These are phyloP conservation scores for Aureobasidium mangrovei DNA, from an alignment of 2,329 filamentous ascomycete genomes.

Conservation along the genomic window DNA sequence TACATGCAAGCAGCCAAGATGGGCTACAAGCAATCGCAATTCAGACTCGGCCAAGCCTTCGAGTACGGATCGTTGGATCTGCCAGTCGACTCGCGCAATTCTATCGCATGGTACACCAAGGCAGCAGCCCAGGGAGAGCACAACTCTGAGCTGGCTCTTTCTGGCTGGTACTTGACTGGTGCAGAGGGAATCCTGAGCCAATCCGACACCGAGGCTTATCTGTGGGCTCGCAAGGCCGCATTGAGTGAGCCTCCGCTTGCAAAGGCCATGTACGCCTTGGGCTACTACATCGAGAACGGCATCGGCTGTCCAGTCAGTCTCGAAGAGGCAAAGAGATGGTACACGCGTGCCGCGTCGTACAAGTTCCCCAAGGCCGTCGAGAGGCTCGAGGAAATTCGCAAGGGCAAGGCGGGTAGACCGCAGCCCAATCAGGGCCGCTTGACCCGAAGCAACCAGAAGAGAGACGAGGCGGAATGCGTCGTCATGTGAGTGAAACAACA, in stretches of 20 bases:
- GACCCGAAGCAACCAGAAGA: constrained; percentile 70
- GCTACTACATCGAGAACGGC: constrained; percentile 91
- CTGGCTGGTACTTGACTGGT: constrained; percentile 72
- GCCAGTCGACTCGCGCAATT: constrained; percentile 70
- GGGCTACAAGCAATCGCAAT: constrained; percentile 93
- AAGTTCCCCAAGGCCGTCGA: constrained; percentile 91
- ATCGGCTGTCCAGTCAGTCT: constrained; percentile 80
- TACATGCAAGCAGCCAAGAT: constrained; percentile 80
- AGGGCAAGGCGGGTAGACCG: constrained; percentile 27
- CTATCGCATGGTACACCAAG: constrained; percentile 88
- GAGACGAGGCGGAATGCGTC: constrained; percentile 80
- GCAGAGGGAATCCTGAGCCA: constrained; percentile 79
- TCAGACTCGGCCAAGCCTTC: constrained; percentile 75
- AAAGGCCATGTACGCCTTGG: constrained; percentile 97
- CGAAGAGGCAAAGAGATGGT: constrained; percentile 97
- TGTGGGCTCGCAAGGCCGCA: constrained; percentile 93
- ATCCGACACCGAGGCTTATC: constrained; percentile 89
- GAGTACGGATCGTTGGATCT: constrained; percentile 83
- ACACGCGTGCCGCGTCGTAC: constrained; percentile 96
- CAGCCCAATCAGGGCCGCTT: constrained; percentile 66
- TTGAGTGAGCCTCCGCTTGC: constrained; percentile 64
- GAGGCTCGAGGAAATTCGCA: constrained; percentile 83
- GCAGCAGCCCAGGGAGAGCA: constrained; percentile 91
- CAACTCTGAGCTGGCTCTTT: constrained; percentile 62
- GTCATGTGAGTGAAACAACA: constrained; percentile 55